Evolutionary conservation across 2,329 filamentous ascomycete species (phyloP).

Genomic region (Penicillium italicum): DNA sequence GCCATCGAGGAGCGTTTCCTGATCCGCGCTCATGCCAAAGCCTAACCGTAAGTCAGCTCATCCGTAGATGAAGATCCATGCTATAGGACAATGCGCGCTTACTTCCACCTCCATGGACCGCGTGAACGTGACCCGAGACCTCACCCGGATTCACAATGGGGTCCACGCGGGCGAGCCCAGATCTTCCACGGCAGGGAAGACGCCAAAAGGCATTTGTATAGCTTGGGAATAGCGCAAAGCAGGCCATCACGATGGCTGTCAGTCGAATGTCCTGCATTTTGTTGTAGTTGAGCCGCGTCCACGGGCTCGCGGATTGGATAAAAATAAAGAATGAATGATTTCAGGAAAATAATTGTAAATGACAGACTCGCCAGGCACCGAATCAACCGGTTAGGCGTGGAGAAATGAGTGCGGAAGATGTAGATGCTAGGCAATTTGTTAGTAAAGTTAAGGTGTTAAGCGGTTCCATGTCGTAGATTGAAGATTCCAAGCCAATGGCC

Average conservation of each 20-base stretch:
- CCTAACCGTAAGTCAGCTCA: constrained; percentile 46
- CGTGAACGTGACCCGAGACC: constrained; percentile 65
- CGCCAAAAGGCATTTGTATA: constrained; percentile 74
- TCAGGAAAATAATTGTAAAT: constrained; percentile 5
- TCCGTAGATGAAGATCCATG: neutral
- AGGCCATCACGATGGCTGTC: constrained; percentile 23
- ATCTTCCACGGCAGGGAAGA: constrained; percentile 72
- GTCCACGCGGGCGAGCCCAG: constrained; percentile 70
- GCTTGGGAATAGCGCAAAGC: constrained; percentile 29
- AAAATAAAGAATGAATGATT: constrained; percentile 12
- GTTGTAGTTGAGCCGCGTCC: constrained; percentile 13
- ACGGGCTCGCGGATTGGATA: constrained; percentile 3
- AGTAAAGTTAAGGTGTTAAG: constrained; percentile 6
- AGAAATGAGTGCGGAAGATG: neutral
- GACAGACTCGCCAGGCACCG: constrained; percentile 20
- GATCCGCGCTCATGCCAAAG: constrained; percentile 59
- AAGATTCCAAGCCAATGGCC: constrained; percentile 13
- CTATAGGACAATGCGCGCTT: constrained; percentile 39
- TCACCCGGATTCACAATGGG: constrained; percentile 65
- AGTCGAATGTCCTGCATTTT: constrained; percentile 21
- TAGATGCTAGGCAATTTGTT: constrained; percentile 4
- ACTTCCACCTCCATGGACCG: constrained; percentile 74
- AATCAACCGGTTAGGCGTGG: constrained; percentile 16
- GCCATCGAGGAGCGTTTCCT: constrained; percentile 55
- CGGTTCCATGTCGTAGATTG: constrained; percentile 4